Conservation (phyloP, 2,329 filamentous ascomycete genomes). For the Hymenoscyphus occultus region DNA sequence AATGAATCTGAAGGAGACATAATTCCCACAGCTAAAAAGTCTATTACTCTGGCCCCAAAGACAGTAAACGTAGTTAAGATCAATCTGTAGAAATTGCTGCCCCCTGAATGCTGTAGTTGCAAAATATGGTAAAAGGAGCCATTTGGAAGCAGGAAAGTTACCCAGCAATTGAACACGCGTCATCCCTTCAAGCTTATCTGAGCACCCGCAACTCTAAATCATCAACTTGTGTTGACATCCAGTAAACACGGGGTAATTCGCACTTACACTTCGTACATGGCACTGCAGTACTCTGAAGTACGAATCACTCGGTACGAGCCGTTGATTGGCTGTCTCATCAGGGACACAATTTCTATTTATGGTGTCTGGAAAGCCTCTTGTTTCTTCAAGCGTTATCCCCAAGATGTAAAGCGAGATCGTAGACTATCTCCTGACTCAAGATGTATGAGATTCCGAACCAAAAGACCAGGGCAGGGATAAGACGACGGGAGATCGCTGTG, state of each 20-base stretch:
- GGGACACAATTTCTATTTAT: neutral
- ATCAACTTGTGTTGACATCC: neutral
- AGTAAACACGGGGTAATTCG: neutral
- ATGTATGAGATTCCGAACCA: slow-evolving; percentile 6
- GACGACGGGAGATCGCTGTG: slow-evolving; percentile 8
- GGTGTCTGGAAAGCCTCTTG: slow-evolving; percentile 6
- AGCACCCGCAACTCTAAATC: neutral
- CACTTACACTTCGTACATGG: too few relatives aligned
- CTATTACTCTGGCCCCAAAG: neutral
- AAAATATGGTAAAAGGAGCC: neutral
- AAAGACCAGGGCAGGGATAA: neutral
- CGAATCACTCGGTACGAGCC: too few relatives aligned
- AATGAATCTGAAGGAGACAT: neutral
- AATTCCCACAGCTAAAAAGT: neutral
- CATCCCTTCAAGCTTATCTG: neutral
- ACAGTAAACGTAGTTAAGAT: neutral
- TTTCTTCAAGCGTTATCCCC: slow-evolving; percentile 7
- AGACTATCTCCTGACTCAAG: slow-evolving; percentile 6
- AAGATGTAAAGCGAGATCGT: neutral
- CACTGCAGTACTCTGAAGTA: too few relatives aligned
- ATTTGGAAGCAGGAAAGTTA: neutral
- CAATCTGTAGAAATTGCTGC: neutral
- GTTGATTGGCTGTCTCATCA: neutral
- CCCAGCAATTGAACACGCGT: neutral
- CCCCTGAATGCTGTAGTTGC: neutral